A percentile compares a stretch with the other conserved stretches of the same genome.
These are phyloP conservation scores for Fraxinus sp. DNA, from an alignment of 305 asterid genomes.

Conservation along the genomic window DNA sequence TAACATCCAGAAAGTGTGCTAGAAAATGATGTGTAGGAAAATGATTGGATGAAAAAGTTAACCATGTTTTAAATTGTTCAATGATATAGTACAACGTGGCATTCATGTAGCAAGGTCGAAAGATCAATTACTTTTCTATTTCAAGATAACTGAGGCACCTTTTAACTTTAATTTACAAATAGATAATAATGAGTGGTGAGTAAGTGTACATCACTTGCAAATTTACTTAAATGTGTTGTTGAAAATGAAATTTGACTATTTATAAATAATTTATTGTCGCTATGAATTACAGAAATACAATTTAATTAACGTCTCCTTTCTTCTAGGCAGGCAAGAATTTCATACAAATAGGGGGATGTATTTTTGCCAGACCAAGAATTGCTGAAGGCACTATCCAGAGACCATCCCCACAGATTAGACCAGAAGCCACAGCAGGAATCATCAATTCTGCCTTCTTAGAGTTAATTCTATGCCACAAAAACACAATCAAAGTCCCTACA, in stretches of 20 bases:
- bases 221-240: not conserved
- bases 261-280: not conserved
- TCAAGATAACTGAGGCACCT: not conserved
- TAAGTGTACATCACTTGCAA: no score
- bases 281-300: not conserved
- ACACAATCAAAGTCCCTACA: conserved; percentile 61
- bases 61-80: no score
- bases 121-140: not conserved
- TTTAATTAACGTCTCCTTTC: not conserved
- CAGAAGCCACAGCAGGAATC: conserved; percentile 84
- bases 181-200: not conserved
- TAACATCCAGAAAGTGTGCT: no score
- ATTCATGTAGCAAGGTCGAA: not conserved
- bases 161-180: no score
- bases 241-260: not conserved
- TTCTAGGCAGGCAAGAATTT: conserved; percentile 43
- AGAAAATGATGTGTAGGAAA: no score
- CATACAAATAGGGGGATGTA: conserved; percentile 73
- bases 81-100: no score
- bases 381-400: conserved; percentile 73
- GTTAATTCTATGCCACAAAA: conserved; percentile 49
- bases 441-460: conserved; percentile 47
- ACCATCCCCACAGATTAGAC: conserved; percentile 80
- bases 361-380: conserved; percentile 61
- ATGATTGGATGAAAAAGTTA: no score